A percentile compares a stretch with the other conserved stretches of the same genome.
These are phyloP conservation scores for Haematococcus lacustris DNA, from an alignment of 139 green algal genomes.

Conservation along the genomic window DNA sequence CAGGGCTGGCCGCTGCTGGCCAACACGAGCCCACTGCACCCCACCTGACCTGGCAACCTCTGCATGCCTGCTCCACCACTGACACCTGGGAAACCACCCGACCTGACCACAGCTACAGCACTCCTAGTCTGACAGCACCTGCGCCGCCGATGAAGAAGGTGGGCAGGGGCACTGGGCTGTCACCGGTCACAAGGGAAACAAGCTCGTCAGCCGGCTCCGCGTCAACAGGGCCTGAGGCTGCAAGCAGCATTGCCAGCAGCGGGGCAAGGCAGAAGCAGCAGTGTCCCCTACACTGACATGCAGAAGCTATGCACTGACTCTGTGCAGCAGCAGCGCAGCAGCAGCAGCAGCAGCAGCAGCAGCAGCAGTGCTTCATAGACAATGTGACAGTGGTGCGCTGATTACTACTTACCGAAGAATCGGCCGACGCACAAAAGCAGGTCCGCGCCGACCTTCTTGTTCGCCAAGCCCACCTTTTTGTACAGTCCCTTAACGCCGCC, in stretches of 20 bases:
- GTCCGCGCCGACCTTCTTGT: conserved; percentile 35
- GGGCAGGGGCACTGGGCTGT: conserved; percentile 41
- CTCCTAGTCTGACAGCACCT: too few species aligned
- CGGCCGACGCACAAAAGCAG: conserved; percentile 31
- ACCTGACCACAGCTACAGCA: too few species aligned
- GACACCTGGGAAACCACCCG: too few species aligned
- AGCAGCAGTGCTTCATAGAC: not conserved
- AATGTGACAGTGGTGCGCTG: not conserved
- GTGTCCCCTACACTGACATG: not conserved
- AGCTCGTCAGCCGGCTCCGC: conserved; percentile 10
- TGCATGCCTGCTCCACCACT: too few species aligned
- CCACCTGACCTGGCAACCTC: too few species aligned
- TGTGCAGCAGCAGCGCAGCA: not conserved
- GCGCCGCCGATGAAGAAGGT: conserved; percentile 71
- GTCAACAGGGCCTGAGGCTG: conserved; percentile 13
- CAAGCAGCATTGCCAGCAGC: too few species aligned
- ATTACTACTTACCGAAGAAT: conserved; percentile 24
- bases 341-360: not conserved
- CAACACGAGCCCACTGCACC: too few species aligned
- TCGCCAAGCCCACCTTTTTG: conserved; percentile 27
- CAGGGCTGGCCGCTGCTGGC: too few species aligned
- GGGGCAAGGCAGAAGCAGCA: too few species aligned
- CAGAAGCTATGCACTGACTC: not conserved
- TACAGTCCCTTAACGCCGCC: conserved; percentile 24
- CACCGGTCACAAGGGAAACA: conserved; percentile 37